Evolutionary conservation across 495 filamentous ascomycete genomes (phyloP), one percentile per base, ranked within the genome.

Genomic region (Penicillium egyptiacum): DNA sequence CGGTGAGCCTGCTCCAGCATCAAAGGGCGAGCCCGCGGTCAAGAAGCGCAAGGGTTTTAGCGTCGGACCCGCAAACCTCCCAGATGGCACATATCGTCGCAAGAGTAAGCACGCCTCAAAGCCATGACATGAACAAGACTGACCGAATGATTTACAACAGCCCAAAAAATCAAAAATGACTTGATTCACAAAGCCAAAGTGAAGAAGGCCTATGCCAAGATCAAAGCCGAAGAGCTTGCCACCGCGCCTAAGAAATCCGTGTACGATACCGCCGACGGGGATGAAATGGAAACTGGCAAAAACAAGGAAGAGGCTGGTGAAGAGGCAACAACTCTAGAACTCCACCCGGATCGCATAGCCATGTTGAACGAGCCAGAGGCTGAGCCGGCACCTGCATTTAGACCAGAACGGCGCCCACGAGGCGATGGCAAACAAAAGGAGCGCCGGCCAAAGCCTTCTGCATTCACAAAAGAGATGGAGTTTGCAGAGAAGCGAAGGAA

Each of bases 151-250:
- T 58, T 47, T 57, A 60, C 53, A 20, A 57, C 61, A 97, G 93
- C 88, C 46, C 84, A 91, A 76, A 96, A 95, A 73, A 94, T 97
- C 65, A 98, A 98, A 70, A 79, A 86, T 53, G 83, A 89, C 59
- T 78, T 98, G 47, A 96, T 98, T 69, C 83, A 90, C 68, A 95
- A 92, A 72, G 92, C 93, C 62, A 96, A 96, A 72, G 80, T 96
- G 46, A 96, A 92, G 72, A 96, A 96, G 72, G 80, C 89, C 42
- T 97, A 96, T 70, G 88, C 86, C 62, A 98, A 96, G 72, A 75
- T 96, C 55, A 90, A 92, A 69, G 84, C 83, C 41, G 77, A 80
- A 53, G 82, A 84, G 69, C 66, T 72, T 31, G 69, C 67, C 12
- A 58, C 63, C 47, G 67, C 57, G 39, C 66, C 59, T 12, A 63